Conservation (phyloP, 2,329 filamentous ascomycete genomes). For the Colletotrichum phormii region DNA sequence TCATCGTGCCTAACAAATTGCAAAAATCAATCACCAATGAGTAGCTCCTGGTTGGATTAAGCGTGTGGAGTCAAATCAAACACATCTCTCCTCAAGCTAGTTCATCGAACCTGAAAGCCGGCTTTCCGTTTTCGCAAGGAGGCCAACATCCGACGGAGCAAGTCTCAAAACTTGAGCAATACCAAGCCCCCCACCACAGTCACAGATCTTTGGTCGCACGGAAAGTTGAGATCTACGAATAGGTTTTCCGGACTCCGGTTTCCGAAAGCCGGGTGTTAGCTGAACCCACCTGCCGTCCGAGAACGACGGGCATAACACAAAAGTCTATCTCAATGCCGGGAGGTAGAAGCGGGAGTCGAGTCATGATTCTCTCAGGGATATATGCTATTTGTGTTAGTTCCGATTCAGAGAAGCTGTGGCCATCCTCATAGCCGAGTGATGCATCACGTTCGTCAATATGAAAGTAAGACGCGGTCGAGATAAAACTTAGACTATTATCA, state of each 20-base stretch:
- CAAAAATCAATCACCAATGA: too few relatives aligned
- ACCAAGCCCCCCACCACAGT: too few relatives aligned
- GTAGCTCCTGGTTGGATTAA: too few relatives aligned
- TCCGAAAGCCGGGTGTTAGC: not conserved
- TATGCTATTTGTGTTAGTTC: too few relatives aligned
- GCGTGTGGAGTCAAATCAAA: too few relatives aligned
- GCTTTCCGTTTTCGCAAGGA: too few relatives aligned
- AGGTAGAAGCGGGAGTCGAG: not conserved
- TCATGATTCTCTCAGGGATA: not conserved
- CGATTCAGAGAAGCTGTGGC: not conserved
- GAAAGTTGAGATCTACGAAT: not conserved
- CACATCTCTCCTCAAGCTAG: too few relatives aligned
- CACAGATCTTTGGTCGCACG: too few relatives aligned
- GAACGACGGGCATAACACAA: not conserved
- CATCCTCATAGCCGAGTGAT: not conserved
- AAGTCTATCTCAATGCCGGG: not conserved
- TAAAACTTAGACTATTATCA: not conserved
- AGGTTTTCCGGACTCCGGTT: not conserved
- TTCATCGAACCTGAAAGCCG: too few relatives aligned
- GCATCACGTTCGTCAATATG: too few relatives aligned
- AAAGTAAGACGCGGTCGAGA: not conserved
- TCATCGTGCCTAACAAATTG: too few relatives aligned
- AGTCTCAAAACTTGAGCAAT: not conserved
- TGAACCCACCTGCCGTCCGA: not conserved
- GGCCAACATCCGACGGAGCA: too few relatives aligned